Evolutionary conservation across 768 basidiomycete species (phyloP), one percentile per base, ranked within the genome.

Genomic region (Ramaria sp.): DNA sequence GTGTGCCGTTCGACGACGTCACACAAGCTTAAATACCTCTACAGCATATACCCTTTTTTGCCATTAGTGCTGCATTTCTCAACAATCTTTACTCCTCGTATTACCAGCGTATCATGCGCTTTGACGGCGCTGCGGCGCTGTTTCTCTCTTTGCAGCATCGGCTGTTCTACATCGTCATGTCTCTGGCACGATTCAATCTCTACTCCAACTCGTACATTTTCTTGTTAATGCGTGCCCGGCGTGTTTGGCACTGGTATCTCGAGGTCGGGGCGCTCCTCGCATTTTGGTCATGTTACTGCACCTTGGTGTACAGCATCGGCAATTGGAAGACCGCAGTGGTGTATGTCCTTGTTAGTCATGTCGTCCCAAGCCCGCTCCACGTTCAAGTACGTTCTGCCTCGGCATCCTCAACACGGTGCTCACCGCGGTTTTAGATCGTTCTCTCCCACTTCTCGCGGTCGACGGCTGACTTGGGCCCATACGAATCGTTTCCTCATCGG

Each of bases 381-480:
- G 79, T 98, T 30, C 96, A 97, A 80, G 95, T 88, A 62, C 55
- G 74, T 30, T 53, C 16, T 28, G n/a, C 39, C 15, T 22, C 10
- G 16, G 12, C 50, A 39, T 24, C 56, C 39, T 47, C 27, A 30
- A 32, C 52, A 5, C 22, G 50, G 47, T 36, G 20, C 43, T 49
- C 50, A 34, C 28, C 8, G 25, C 4, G 34, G 36, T 28, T 24
- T 16, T 61, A 86, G 85, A 98, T 99, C 61, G 94, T 97, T 1
- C 80, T 98, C 25, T 99, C 96, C 7, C 96, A 99, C 72, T 99
- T 94, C 66, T 85, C 90, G 48, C 91, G 93, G 73, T 92, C 95
- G 12, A 94, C 93, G 1, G 85, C 74, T 8, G 95, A 97, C 64
- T 73, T 97, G 18, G 94, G 94, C 12, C 89, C 90, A 1, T 70